Evolutionary conservation across 768 basidiomycete species (phyloP).

Genomic region (Lactarius tabidus): DNA sequence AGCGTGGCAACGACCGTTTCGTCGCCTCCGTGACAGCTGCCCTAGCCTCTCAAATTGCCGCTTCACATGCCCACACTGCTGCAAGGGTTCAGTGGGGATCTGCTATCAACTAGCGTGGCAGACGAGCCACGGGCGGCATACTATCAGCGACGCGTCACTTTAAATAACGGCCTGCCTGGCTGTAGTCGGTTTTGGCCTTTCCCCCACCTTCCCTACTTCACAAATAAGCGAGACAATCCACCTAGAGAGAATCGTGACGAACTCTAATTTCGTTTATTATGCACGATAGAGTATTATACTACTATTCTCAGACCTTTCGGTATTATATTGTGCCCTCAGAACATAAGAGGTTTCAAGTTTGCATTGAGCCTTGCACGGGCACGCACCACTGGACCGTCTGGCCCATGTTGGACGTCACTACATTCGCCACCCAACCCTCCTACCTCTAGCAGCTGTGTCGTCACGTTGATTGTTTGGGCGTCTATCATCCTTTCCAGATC

Average conservation of each 20-base stretch:
- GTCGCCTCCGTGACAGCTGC: constrained; percentile 1
- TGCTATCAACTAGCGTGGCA: background rate
- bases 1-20: constrained; percentile 1
- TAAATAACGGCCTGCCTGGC: background rate
- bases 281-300: no score
- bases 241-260: constrained; percentile 12
- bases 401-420: no score
- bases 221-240: background rate
- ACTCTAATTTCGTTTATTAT: constrained; percentile 8
- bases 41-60: background rate
- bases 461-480: no score
- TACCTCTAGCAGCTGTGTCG: no score
- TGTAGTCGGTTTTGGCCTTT: background rate
- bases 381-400: no score
- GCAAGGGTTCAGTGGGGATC: background rate
- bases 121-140: background rate
- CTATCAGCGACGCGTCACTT: background rate
- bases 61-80: no score
- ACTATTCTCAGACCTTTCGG: no score
- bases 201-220: background rate
- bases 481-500: no score
- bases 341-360: no score
- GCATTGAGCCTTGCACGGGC: no score
- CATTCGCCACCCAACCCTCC: no score
- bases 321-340: no score